These are phyloP conservation scores for Neocatenulostroma microsporum DNA, from an alignment of 2,329 filamentous ascomycete genomes.

Conservation along the genomic window DNA sequence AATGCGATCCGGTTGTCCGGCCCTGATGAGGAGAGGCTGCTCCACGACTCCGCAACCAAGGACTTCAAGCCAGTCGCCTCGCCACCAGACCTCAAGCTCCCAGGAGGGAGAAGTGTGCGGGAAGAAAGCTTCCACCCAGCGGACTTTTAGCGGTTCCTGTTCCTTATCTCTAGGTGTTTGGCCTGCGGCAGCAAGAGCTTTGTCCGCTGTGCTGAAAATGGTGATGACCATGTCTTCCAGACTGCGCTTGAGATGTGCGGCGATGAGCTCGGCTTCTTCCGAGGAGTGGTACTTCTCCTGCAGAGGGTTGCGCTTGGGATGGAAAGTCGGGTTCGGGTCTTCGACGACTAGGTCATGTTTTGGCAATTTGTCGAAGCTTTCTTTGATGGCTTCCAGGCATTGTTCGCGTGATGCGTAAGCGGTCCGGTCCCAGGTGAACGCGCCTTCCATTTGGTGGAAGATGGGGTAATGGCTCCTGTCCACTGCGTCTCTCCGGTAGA, in stretches of 20 bases:
- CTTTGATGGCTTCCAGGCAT: constrained; percentile 58
- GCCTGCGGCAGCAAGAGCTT: constrained; percentile 48
- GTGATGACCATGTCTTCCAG: constrained; percentile 85
- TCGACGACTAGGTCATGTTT: constrained; percentile 69
- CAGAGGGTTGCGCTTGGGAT: constrained; percentile 73
- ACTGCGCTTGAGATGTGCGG: constrained; percentile 76
- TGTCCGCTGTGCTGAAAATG: constrained; percentile 72
- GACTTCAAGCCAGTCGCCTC: constrained; percentile 90
- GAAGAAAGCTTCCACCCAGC: constrained; percentile 97
- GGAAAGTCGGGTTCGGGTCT: constrained; percentile 71
- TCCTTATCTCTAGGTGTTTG: constrained; percentile 32
- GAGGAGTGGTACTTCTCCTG: constrained; percentile 63
- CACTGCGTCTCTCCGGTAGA: constrained; percentile 90
- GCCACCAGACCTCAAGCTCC: constrained; percentile 94
- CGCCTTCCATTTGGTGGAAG: constrained; percentile 98
- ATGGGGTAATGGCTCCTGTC: constrained; percentile 93
- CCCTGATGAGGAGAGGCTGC: constrained; percentile 71
- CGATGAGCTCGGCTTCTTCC: constrained; percentile 75
- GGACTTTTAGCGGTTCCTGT: constrained; percentile 66
- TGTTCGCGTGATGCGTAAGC: constrained; percentile 46
- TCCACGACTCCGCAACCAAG: constrained; percentile 86
- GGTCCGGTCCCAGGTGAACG: constrained; percentile 73
- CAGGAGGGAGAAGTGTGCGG: constrained; percentile 93
- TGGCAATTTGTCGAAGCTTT: constrained; percentile 64
- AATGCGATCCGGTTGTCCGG: constrained; percentile 64